phyloP scores from a whole-genome alignment of 106 monocot genomes.

The Phalaenopsis equestris region DNA sequence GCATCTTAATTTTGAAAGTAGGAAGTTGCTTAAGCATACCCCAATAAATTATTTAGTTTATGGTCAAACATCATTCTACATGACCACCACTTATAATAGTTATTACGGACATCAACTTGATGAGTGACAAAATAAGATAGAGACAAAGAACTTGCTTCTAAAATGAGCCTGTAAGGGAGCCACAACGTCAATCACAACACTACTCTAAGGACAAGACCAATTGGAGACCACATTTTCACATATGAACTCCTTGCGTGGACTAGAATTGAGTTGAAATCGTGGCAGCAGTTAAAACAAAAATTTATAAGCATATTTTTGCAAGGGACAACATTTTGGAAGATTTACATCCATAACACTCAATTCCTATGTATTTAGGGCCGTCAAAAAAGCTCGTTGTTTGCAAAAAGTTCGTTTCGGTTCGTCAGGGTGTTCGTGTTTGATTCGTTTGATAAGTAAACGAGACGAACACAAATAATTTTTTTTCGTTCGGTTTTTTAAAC shows the following conservation, averaged over 20 bases:
- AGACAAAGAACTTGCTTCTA: constrained; percentile 63
- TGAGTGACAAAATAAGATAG: constrained; percentile 14
- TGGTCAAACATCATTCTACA: constrained; percentile 48
- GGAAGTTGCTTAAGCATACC: constrained; percentile 24
- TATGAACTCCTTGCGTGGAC: background rate
- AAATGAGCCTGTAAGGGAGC: constrained; percentile 56
- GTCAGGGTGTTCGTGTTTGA: too few relatives aligned
- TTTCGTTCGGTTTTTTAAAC: too few relatives aligned
- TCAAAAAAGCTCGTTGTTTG: too few relatives aligned
- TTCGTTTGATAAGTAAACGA: too few relatives aligned
- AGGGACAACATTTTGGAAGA: background rate
- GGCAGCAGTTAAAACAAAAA: constrained; percentile 5
- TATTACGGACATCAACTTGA: constrained; percentile 19
- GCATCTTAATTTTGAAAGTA: background rate
- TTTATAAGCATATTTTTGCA: constrained; percentile 3
- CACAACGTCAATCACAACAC: constrained; percentile 53
- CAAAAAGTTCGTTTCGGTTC: too few relatives aligned
- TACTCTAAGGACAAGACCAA: constrained; percentile 79
- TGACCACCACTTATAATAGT: constrained; percentile 49
- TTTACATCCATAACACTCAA: too few relatives aligned
- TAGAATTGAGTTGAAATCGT: constrained; percentile 26
- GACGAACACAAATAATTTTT: too few relatives aligned
- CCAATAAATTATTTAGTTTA: constrained; percentile 40
- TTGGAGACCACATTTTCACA: background rate
- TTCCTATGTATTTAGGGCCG: too few relatives aligned